Evolutionary conservation across 192 early-diverging fungal genomes (phyloP), one percentile per base, ranked within the genome.

Genomic region (Phycomyces blakesleeanus): DNA sequence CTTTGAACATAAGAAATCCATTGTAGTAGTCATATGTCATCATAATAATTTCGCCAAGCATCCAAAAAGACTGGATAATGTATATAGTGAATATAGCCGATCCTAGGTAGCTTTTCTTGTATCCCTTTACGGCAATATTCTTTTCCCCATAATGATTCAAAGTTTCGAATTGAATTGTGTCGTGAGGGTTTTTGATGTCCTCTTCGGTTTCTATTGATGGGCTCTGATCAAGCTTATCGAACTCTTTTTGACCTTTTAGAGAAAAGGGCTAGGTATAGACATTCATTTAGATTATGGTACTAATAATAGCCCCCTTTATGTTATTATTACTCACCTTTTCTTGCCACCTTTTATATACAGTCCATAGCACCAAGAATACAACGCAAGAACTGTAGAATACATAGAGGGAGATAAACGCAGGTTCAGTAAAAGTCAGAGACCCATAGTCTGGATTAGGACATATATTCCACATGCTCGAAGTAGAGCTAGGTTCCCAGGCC

Each of bases 11-110:
- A 21, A 53, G 42, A 42, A 68, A 75, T 25, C 64, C 47, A 10
- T 68, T 53, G 52, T 83, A 83, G 55, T 76, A 83, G 66, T 83
- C 81, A 22, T 73, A 71, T 0, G 67, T 65, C 22, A 79, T 59
- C 5, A 76, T 52, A 47, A 75, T 66, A 59, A 83, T 64, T 54
- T 57, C 75, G 29, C 59, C 61, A 11, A 79, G 37, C 72, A 75
- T 67, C 10, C 64, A 59, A 62, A 76, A 4, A 12, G 73, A 75
- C 26, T 79, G 66, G 9, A 73, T 37, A 22, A 78, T 49, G 38
- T 77, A 76, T 5, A 72, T 25, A n/a, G 47, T 63, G 58, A 66
- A 69, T 57, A 74, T 71, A 18, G 67, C 39, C 5, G 69, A 70
- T 58, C 82, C 82, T 26, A 77, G 63, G n/a, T 61, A 53, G 65